Base-by-base conservation (phyloP, 352 stramenopile species). In the Globisporangium spinosum region DNA sequence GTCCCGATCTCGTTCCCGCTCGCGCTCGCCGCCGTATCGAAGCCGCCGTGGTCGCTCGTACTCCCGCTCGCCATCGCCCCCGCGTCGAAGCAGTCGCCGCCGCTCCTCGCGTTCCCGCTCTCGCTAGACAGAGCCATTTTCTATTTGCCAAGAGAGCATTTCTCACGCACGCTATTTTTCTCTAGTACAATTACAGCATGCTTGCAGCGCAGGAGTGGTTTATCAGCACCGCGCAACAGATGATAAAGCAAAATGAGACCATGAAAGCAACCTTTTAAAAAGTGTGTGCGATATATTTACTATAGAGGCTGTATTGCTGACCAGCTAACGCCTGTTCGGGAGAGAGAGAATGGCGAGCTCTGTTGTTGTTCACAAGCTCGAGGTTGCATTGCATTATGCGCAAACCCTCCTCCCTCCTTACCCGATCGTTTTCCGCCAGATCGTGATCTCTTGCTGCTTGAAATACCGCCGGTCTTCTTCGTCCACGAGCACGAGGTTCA, bases 381-480 rank as follows among this genome's bases (percentile, higher is more conserved):
- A 7, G 6, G 53, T 32, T 29, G 7, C 53, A 12, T 20, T 0
- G 9, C 12, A 35, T 35, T 35, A 35, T 35, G 32, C 32, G 32
- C 7, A 35, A 4, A 51, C 3, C 34, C n/a, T 59, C 22, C 57
- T 23, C 34, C 8, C 13, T 66, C 27, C 15, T 64, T 71, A 85
- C 4, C 76, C 80, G 43, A 86, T 67, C 10, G 35, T 68, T 58
- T 90, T 90, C 27, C 96, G 89, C 95, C 96, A 99, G 25, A 99
- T 75, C 58, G 89, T 97, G 71, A 99, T 98, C 79, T 99, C 97
- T 77, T 99, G 97, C 76, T 99, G 97, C 75, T 99, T 99, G 71
- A 99, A 99, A 77, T 99, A 99, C 35, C 97, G 89, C n/a, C 98
- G 89, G 79, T 99, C 97, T 75, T 99, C 97, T 79, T 99, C 95